Base-by-base conservation (phyloP, 768 basidiomycete genomes). In the Russula compacta region DNA sequence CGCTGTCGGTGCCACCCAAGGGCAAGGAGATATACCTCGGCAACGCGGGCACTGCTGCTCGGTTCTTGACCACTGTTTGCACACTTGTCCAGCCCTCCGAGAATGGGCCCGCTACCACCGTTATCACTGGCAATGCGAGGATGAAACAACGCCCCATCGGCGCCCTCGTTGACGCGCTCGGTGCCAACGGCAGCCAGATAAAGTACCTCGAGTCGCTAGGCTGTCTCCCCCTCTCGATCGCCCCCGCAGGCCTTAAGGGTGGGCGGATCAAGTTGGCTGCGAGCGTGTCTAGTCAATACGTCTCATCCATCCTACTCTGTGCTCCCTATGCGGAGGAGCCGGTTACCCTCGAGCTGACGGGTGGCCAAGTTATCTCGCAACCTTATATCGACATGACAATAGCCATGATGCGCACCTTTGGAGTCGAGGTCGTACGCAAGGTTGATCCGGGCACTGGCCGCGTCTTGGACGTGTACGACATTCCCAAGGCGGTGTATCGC, bases 361-460 rank as follows among this genome's bases (percentile, higher is more conserved):
- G 95, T 11, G 95, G 93, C 0, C 86, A 90, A 61, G 97, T 98
- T 70, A 98, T 99, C 71, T 97, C 93, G 6, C 95, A 98, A 74
- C 94, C 94, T 0, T 99, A 98, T 76, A 98, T 99, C 73, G 95
- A 99, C 75, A 98, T 98, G 97, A 98, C 97, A 9, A 88, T 97
- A 67, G 85, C 93, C 9, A 97, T 99, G 87, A 98, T 99, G 97
- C 79, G 79, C 64, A 83, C 87, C 8, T 99, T 99, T 71, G 95
- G 94, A 4, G 77, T 98, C 63, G 67, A 78, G 9, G 95, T 93
- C 52, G 73, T 75, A 17, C 83, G 95, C 50, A 79, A 87, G 60
- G 71, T 67, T 15, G 90, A 89, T 66, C 66, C 79, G 0, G 72
- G 69, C 33, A 81, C 82, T 0, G 87, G 90, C 6, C 79, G 82